phyloP scores from a whole-genome alignment of 2,329 filamentous ascomycete species.

The Aureobasidium lini region DNA sequence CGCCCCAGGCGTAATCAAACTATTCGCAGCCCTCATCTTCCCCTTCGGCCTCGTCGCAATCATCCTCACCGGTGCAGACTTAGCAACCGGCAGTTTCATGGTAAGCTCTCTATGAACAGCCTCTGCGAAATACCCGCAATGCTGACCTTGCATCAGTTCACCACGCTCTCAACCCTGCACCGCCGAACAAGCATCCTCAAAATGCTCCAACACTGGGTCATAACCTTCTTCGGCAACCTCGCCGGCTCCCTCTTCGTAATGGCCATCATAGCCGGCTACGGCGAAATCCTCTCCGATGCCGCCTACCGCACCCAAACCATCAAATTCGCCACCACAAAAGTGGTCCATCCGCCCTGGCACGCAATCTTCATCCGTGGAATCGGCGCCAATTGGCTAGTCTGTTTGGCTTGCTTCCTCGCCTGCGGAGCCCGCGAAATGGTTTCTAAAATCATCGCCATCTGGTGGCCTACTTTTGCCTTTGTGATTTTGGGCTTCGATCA shows the following conservation, averaged over 20 bases:
- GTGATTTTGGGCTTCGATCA: conserved; percentile 43
- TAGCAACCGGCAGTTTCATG: conserved; percentile 28
- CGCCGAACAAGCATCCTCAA: conserved; percentile 25
- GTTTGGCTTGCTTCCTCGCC: conserved; percentile 44
- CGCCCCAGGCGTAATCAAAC: conserved; percentile 26
- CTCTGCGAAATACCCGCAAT: neutral
- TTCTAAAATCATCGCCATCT: conserved; percentile 49
- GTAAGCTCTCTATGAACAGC: conserved; percentile 11
- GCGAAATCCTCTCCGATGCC: conserved; percentile 25
- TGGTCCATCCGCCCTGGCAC: conserved; percentile 42
- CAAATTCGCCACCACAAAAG: conserved; percentile 42
- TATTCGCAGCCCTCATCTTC: conserved; percentile 27
- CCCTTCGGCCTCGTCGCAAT: conserved; percentile 28
- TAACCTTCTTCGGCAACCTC: conserved; percentile 28
- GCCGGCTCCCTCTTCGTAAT: conserved; percentile 27
- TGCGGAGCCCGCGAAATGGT: conserved; percentile 44
- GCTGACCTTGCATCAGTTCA: conserved; percentile 27
- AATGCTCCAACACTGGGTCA: conserved; percentile 23
- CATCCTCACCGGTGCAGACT: conserved; percentile 28
- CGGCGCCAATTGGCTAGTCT: conserved; percentile 42
- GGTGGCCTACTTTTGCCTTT: conserved; percentile 50
- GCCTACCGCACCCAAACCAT: conserved; percentile 40
- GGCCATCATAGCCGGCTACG: conserved; percentile 24
- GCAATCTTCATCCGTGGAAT: conserved; percentile 49
- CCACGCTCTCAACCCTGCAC: conserved; percentile 38